These are phyloP conservation scores for Penicillium italicum DNA, from an alignment of 2,329 filamentous ascomycete genomes.

Conservation along the genomic window DNA sequence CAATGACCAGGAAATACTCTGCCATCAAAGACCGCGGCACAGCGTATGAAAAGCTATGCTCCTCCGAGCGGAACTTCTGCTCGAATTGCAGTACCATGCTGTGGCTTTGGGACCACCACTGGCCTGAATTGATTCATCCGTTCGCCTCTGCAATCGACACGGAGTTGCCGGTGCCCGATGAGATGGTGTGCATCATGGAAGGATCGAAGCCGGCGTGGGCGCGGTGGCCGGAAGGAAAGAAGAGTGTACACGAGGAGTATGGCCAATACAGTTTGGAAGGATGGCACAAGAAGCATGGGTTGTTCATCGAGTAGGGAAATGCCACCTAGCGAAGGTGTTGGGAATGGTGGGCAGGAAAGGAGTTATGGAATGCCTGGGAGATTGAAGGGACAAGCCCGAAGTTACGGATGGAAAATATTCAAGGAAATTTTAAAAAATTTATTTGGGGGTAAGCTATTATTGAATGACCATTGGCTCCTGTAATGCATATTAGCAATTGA, in stretches of 20 bases:
- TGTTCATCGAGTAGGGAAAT: slow-evolving; percentile 32
- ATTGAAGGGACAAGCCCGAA: not conserved
- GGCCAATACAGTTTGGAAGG: slow-evolving; percentile 41
- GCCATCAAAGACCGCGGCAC: slow-evolving; percentile 46
- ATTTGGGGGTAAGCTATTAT: not conserved
- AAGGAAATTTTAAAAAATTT: not conserved
- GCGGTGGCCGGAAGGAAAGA: slow-evolving; percentile 49
- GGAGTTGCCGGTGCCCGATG: slow-evolving; percentile 43
- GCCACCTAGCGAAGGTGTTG: not conserved
- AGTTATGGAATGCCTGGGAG: not conserved
- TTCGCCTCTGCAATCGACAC: slow-evolving; percentile 51
- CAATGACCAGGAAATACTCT: slow-evolving; percentile 41
- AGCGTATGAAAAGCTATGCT: slow-evolving; percentile 36
- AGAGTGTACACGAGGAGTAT: slow-evolving; percentile 41
- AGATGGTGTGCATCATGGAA: slow-evolving; percentile 48
- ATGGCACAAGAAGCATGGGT: slow-evolving; percentile 46
- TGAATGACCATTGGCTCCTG: slow-evolving; percentile 1
- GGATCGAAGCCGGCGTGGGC: slow-evolving; percentile 47
- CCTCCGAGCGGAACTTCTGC: slow-evolving; percentile 48
- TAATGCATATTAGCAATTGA: slow-evolving; percentile 26
- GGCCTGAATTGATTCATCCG: slow-evolving; percentile 49
- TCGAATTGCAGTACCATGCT: slow-evolving; percentile 48
- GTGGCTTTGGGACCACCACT: slow-evolving; percentile 48
- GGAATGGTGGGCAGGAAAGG: no score
- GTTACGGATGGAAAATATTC: not conserved